Evolutionary conservation across 1,284 basidiomycete genomes (phyloP), one percentile per base, ranked within the genome.

Genomic region (Tilletia setariae): DNA sequence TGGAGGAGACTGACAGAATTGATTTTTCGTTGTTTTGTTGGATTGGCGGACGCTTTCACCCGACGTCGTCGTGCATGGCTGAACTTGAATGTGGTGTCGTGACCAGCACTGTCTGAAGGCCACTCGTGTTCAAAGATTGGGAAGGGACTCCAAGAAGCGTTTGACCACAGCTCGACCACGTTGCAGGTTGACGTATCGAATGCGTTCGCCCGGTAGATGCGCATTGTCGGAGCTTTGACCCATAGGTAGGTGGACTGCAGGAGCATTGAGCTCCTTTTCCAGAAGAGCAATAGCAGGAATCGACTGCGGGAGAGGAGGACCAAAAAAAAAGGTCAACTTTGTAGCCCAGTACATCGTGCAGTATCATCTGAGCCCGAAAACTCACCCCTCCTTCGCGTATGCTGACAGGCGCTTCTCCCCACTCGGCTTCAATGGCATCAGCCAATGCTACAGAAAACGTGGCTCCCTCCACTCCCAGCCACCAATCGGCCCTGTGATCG

Each of bases 401-500:
- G 56, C 90, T 88, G 72, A 97, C 84, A 2, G 94, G 94, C 70
- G 89, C 87, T 8, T 70, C 70, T 4, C 44, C 46, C 94, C 93
- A 96, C 76, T 94, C 92, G 61, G 92, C 89, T 69, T 87, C 85
- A 0, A 97, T 88, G 9, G 93, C 90, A 47, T 86, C 85, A 80
- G 93, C 91, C 23, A 98, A 86, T 0, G 91, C 89, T 74, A 88
- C 86, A 85, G 94, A 93, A 88, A 91, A 95, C 1, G 87, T 86
- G 70, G 90, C 90, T 64, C 92, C 87, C 32, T 93, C 86, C 63
- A 90, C 88, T 0, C 94, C 93, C 0, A 97, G 86, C 95, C 95
- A 98, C 94, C 94, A 98, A 77, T 94, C 90, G 0, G 93, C 94
- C 0, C 88, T 90, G 72, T 93, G 91, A 61, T 91, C 89, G 63